A percentile compares a stretch with the other conserved stretches of the same genome.
phyloP scores from a whole-genome alignment of 164 flowering plant species.

The Vitis riparia region DNA sequence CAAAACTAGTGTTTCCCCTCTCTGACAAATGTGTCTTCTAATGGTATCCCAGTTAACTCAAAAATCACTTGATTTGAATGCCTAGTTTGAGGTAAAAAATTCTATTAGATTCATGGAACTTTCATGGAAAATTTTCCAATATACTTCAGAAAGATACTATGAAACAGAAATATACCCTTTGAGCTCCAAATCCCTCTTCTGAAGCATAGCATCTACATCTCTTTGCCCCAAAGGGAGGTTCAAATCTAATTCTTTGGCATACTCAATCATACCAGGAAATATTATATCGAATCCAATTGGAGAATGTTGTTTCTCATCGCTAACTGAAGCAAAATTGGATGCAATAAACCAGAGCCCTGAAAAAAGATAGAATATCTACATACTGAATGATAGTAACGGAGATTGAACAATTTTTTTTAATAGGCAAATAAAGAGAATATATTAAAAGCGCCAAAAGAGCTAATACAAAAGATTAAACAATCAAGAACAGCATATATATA shows the following conservation, averaged over 20 bases:
- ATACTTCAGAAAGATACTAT: not conserved
- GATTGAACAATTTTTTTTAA: too few relatives aligned
- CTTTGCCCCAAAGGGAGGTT: conserved; percentile 40
- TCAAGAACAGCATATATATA: conserved; percentile 11
- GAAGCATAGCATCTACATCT: conserved; percentile 37
- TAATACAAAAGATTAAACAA: too few relatives aligned
- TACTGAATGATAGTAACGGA: not conserved
- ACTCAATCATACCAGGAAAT: conserved; percentile 76
- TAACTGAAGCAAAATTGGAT: conserved; percentile 47
- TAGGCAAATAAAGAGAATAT: too few relatives aligned
- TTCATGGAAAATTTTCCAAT: not conserved
- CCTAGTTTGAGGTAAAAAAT: too few relatives aligned
- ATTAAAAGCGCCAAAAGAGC: too few relatives aligned
- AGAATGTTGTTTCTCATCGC: conserved; percentile 50
- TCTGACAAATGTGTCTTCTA: too few relatives aligned
- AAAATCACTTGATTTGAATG: too few relatives aligned
- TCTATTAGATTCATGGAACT: not conserved
- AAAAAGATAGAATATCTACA: not conserved
- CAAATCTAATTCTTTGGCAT: conserved; percentile 52
- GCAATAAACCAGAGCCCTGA: conserved; percentile 68
- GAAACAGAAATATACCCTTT: conserved; percentile 37
- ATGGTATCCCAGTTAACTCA: too few relatives aligned
- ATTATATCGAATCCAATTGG: conserved; percentile 85
- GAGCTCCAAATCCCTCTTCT: conserved; percentile 59
- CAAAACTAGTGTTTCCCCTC: too few relatives aligned